Conservation (phyloP, 2,329 filamentous ascomycete genomes). For the Tolypocladium endophyticum region DNA sequence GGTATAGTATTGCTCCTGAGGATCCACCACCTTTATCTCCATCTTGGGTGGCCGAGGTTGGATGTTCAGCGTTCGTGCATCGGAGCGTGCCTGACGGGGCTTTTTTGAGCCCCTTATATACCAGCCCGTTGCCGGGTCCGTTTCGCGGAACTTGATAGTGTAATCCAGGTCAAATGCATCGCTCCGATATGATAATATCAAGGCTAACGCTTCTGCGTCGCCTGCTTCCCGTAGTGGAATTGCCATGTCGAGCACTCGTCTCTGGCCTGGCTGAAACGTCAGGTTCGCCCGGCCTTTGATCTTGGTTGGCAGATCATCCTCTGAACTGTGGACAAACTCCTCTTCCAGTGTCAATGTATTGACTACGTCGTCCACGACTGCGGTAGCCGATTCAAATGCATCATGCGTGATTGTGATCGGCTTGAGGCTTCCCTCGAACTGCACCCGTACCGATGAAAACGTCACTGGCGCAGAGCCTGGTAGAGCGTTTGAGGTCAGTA, state of each 20-base stretch:
- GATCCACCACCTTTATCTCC: constrained; percentile 55
- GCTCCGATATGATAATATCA: constrained; percentile 52
- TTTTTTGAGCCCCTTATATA: constrained; percentile 31
- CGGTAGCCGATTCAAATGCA: constrained; percentile 3
- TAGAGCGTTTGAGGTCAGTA: constrained; percentile 46
- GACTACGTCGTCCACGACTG: constrained; percentile 6
- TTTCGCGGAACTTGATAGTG: constrained; percentile 41
- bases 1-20: constrained; percentile 68
- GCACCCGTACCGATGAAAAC: constrained; percentile 40
- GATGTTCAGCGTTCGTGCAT: constrained; percentile 54
- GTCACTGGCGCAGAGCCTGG: constrained; percentile 38
- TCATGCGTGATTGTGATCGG: constrained; percentile 40
- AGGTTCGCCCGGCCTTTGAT: constrained; percentile 52
- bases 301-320: constrained; percentile 20
- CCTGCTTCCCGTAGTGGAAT: constrained; percentile 73
- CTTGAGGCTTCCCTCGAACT: constrained; percentile 48
- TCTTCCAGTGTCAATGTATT: constrained; percentile 17
- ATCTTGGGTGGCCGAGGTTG: constrained; percentile 88
- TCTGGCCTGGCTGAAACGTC: constrained; percentile 55
- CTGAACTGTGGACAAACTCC: constrained; percentile 10
- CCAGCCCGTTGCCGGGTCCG: constrained; percentile 36
- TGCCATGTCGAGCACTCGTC: constrained; percentile 59
- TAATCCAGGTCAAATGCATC: constrained; percentile 59
- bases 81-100: constrained; percentile 35
- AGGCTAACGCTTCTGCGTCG: constrained; percentile 56